These are phyloP conservation scores for Kuraishia piskuri DNA, from an alignment of 805 yeast genomes.

Conservation along the genomic window DNA sequence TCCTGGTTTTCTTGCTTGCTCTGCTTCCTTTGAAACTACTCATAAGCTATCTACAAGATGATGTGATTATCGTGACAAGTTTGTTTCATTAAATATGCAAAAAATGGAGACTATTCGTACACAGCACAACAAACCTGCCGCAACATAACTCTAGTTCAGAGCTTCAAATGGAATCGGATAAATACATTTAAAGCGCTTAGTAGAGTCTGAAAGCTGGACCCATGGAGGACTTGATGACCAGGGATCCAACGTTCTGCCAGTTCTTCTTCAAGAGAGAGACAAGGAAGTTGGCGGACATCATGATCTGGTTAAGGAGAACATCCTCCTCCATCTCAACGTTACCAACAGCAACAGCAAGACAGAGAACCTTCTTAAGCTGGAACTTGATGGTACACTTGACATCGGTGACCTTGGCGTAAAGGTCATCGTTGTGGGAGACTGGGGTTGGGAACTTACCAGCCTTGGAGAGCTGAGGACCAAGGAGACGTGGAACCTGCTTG, in stretches of 20 bases:
- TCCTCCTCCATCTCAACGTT: slow-evolving; percentile 99
- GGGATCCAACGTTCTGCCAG: slow-evolving; percentile 99
- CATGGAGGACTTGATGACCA: slow-evolving; percentile 98
- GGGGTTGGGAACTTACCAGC: slow-evolving; percentile 99
- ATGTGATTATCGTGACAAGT: neutral
- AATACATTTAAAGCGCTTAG: slow-evolving; percentile 37
- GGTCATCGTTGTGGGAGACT: slow-evolving; percentile 98
- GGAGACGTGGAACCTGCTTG: slow-evolving; percentile 99
- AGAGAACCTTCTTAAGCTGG: slow-evolving; percentile 99
- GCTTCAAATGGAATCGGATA: neutral
- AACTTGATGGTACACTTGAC: slow-evolving; percentile 99
- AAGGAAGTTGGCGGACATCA: slow-evolving; percentile 98
- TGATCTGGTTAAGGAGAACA: slow-evolving; percentile 90
- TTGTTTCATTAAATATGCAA: neutral
- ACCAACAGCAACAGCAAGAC: slow-evolving; percentile 99
- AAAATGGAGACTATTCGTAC: neutral
- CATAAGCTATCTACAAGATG: neutral
- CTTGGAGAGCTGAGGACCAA: slow-evolving; percentile 99
- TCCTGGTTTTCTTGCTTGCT: too few species aligned
- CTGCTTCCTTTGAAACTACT: too few species aligned
- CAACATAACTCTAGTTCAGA: neutral
- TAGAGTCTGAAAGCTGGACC: slow-evolving; percentile 99
- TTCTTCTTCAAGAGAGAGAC: slow-evolving; percentile 99
- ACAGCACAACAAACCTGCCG: neutral
- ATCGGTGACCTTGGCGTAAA: slow-evolving; percentile 90